Evolutionary conservation across 148 eudicot species (phyloP).

Genomic region (Limonium bicolor): DNA sequence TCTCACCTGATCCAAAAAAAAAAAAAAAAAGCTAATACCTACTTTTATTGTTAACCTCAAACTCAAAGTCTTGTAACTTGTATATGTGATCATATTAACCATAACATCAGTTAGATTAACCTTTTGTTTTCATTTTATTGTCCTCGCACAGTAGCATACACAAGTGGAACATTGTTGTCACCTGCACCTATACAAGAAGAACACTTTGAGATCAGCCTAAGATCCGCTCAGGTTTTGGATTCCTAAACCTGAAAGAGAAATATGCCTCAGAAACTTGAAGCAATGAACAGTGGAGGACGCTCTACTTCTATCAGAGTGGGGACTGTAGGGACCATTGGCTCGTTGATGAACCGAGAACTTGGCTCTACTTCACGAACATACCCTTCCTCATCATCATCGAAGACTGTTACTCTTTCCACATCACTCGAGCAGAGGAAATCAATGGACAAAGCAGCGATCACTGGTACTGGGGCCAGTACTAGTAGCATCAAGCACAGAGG

Average conservation of each 20-base stretch:
- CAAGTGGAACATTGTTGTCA: no score
- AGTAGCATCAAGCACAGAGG: constrained; percentile 10
- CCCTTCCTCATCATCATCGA: constrained; percentile 10
- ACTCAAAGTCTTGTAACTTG: no score
- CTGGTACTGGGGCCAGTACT: constrained; percentile 7
- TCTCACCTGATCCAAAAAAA: no score
- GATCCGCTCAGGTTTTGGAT: no score
- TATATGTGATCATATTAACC: no score
- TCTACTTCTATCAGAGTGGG: constrained; percentile 84
- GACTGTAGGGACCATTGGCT: constrained; percentile 58
- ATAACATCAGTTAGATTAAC: no score
- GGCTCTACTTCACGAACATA: constrained; percentile 33
- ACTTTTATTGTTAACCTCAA: no score
- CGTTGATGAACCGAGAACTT: constrained; percentile 62
- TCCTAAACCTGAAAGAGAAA: constrained; percentile 3
- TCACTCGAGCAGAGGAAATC: constrained; percentile 26
- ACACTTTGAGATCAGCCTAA: no score
- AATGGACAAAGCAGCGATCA: constrained; percentile 35
- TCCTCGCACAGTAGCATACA: no score
- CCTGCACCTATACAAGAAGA: no score
- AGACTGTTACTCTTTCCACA: constrained; percentile 5
- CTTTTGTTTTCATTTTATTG: no score
- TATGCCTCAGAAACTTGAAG: constrained; percentile 60
- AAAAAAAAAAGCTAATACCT: no score
- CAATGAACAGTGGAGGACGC: constrained; percentile 74